These are phyloP conservation scores for Pogostemon cablin DNA, from an alignment of 257 asterid species.

Conservation along the genomic window DNA sequence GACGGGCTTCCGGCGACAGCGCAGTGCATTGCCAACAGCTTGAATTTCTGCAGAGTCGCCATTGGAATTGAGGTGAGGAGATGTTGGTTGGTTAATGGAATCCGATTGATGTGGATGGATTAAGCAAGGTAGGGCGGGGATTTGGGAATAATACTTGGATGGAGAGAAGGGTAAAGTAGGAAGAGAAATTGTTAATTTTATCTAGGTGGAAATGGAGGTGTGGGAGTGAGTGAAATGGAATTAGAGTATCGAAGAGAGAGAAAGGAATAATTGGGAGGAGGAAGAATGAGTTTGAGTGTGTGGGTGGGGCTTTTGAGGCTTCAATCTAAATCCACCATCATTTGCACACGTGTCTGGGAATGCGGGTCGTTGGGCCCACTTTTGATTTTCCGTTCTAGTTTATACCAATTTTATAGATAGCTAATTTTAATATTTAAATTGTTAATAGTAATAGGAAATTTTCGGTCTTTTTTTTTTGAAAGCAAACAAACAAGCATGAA, in stretches of 20 bases:
- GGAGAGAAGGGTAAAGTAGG: conserved; percentile 38
- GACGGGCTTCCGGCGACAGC: conserved; percentile 84
- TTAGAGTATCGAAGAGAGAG: background rate
- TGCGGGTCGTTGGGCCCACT: conserved; percentile 4
- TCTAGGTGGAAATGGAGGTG: background rate
- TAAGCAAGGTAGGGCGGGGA: background rate
- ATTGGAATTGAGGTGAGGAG: conserved; percentile 27
- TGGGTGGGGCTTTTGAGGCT: conserved; percentile 35
- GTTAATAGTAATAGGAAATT: too few species aligned
- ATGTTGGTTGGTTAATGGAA: conserved; percentile 2
- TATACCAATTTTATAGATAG: too few species aligned
- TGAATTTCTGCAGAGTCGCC: conserved; percentile 91
- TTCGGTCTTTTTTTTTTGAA: too few species aligned
- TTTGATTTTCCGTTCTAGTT: background rate
- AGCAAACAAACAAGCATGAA: too few species aligned
- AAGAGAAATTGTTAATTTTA: conserved; percentile 36
- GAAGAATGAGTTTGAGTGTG: conserved; percentile 20
- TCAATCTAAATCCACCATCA: conserved; percentile 21
- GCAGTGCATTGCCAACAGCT: conserved; percentile 80
- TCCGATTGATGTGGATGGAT: background rate
- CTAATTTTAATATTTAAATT: too few species aligned
- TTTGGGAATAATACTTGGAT: conserved; percentile 19
- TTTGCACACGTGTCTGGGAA: conserved; percentile 38
- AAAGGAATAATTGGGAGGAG: conserved; percentile 32
- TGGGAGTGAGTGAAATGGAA: conserved; percentile 34